These are phyloP conservation scores for Globisporangium radiosum DNA, from an alignment of 352 stramenopile genomes.

Conservation along the genomic window DNA sequence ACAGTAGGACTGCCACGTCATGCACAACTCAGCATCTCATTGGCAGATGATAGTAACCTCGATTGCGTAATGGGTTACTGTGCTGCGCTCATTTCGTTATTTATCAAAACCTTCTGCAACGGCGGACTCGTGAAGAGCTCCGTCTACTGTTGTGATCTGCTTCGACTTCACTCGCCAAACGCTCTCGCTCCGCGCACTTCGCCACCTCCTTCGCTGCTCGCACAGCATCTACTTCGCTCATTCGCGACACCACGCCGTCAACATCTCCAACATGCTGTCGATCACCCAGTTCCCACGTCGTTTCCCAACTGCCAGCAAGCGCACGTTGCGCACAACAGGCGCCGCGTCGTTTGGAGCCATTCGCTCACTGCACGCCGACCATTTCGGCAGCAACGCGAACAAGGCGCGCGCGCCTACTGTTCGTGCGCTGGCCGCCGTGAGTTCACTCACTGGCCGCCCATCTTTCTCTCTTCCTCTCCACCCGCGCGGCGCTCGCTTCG, in stretches of 20 bases:
- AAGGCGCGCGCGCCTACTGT: not conserved
- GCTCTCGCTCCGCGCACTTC: not conserved
- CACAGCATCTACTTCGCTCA: not conserved
- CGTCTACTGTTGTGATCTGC: not conserved
- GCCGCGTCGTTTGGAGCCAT: constrained; percentile 5
- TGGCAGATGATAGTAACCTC: no score
- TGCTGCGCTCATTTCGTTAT: no score
- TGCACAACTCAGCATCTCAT: no score
- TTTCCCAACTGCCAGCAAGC: constrained; percentile 70
- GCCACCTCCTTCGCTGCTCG: not conserved
- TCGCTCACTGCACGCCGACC: constrained; percentile 7
- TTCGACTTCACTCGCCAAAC: not conserved
- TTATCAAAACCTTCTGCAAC: not conserved
- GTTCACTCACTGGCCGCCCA: not conserved
- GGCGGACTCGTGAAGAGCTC: constrained; percentile 9
- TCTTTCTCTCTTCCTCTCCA: not conserved
- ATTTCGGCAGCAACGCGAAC: not conserved
- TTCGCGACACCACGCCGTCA: constrained; percentile 1
- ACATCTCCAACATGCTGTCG: constrained; percentile 39
- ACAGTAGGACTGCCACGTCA: no score
- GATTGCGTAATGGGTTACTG: no score
- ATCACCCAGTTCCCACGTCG: constrained; percentile 80
- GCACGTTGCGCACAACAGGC: constrained; percentile 23
- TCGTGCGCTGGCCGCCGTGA: constrained; percentile 12
- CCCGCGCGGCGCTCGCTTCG: constrained; percentile 5